phyloP scores from a whole-genome alignment of 805 yeast genomes.

The Metschnikowia peoriensis region DNA sequence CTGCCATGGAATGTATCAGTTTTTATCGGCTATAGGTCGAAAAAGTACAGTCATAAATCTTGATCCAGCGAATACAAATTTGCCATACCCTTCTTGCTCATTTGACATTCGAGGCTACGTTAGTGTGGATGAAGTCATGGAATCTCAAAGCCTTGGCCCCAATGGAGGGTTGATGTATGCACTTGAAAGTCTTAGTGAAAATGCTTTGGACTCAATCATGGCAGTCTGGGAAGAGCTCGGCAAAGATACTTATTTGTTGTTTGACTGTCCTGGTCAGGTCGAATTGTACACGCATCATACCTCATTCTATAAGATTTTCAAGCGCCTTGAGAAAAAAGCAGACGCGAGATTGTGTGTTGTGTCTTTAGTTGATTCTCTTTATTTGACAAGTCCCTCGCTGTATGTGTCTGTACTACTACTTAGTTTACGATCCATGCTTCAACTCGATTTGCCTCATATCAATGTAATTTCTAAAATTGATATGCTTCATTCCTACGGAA shows the following conservation, averaged over 20 bases:
- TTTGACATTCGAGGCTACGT: conserved; percentile 77
- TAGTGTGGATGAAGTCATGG: conserved; percentile 76
- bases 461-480: conserved; percentile 94
- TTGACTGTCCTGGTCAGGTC: conserved; percentile 96
- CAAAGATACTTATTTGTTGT: conserved; percentile 59
- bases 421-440: conserved; percentile 88
- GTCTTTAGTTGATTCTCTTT: conserved; percentile 78
- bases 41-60: conserved; percentile 80
- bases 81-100: conserved; percentile 64
- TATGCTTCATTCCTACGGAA: conserved; percentile 70
- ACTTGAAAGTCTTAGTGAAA: conserved; percentile 58
- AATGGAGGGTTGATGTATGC: conserved; percentile 92
- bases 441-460: conserved; percentile 87
- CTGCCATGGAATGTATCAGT: conserved; percentile 89
- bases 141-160: conserved; percentile 70
- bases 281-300: conserved; percentile 91
- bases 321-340: conserved; percentile 49
- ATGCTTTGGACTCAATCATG: conserved; percentile 50
- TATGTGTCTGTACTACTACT: conserved; percentile 79
- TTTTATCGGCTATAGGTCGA: conserved; percentile 90
- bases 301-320: conserved; percentile 67
- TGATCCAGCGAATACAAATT: conserved; percentile 85
- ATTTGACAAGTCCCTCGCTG: conserved; percentile 82
- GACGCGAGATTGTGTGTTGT: conserved; percentile 82
- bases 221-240: conserved; percentile 19